phyloP scores from a whole-genome alignment of 495 filamentous ascomycete genomes.

The Penicillium desertorum region DNA sequence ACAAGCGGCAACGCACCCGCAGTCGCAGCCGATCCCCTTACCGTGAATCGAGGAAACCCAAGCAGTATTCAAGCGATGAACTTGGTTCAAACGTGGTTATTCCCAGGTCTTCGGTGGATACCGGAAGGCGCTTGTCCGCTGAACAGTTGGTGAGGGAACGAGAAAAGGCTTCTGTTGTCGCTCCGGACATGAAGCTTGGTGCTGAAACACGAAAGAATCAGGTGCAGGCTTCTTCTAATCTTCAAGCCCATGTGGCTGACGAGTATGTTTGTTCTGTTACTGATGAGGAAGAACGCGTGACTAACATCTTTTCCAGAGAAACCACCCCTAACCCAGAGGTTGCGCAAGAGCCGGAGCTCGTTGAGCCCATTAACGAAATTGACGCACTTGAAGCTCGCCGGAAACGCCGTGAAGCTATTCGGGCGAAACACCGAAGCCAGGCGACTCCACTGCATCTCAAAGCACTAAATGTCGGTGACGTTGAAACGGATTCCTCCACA shows the following conservation, averaged over 20 bases:
- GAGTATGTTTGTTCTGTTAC: conserved; percentile 40
- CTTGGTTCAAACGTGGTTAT: conserved; percentile 26
- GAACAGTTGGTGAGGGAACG: conserved; percentile 70
- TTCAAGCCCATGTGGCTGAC: conserved; percentile 30
- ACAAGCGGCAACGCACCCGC: conserved; percentile 65
- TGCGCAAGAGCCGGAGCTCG: conserved; percentile 33
- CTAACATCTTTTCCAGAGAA: conserved; percentile 19
- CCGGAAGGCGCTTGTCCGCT: conserved; percentile 37
- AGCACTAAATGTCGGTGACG: conserved; percentile 61
- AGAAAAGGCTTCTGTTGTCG: conserved; percentile 53
- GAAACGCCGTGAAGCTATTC: conserved; percentile 82
- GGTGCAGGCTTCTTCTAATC: conserved; percentile 45
- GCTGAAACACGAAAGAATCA: conserved; percentile 67
- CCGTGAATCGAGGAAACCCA: conserved; percentile 43
- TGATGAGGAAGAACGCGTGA: not conserved
- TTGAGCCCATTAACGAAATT: conserved; percentile 68
- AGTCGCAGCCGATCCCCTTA: conserved; percentile 66
- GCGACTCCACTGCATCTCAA: conserved; percentile 75
- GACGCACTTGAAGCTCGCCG: conserved; percentile 82
- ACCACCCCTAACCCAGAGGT: conserved; percentile 16
- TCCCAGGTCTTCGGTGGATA: conserved; percentile 21
- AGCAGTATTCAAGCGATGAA: conserved; percentile 44
- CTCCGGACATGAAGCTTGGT: conserved; percentile 57
- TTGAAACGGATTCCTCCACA: conserved; percentile 55
- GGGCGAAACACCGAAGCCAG: conserved; percentile 74